These are phyloP conservation scores for Leccinum ochraceum DNA, from an alignment of 768 basidiomycete species.

Conservation along the genomic window DNA sequence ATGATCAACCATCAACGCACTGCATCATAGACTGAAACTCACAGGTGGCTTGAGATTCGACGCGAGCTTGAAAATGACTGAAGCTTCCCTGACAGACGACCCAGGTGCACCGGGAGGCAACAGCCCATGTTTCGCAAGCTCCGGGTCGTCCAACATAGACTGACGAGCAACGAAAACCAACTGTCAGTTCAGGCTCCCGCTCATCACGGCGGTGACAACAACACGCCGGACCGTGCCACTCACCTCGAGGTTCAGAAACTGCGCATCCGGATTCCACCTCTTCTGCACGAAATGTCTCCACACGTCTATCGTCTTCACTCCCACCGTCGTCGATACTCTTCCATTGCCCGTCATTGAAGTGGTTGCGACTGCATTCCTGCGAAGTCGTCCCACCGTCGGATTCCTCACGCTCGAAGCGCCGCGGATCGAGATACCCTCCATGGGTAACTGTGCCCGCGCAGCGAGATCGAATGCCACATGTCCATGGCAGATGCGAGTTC, in stretches of 20 bases:
- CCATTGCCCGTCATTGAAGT: slow-evolving; percentile 13
- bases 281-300: slow-evolving; percentile 76
- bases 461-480: slow-evolving; percentile 38
- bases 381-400: slow-evolving; percentile 50
- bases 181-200: slow-evolving; percentile 1
- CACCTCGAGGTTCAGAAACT: slow-evolving; percentile 83
- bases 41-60: slow-evolving; percentile 76
- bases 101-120: slow-evolving; percentile 68
- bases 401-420: slow-evolving; percentile 55
- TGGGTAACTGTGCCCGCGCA: slow-evolving; percentile 41
- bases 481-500: slow-evolving; percentile 22
- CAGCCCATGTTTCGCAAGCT: slow-evolving; percentile 71
- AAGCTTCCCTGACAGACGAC: slow-evolving; percentile 63
- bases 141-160: slow-evolving; percentile 78
- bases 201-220: neutral
- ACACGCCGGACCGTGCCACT: slow-evolving; percentile 28
- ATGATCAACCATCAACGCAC: neutral
- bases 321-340: slow-evolving; percentile 22
- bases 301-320: slow-evolving; percentile 53
- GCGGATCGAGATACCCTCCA: slow-evolving; percentile 62
- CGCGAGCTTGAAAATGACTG: slow-evolving; percentile 89
- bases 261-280: slow-evolving; percentile 68
- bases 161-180: slow-evolving; percentile 32
- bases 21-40: slow-evolving; percentile 15
- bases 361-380: slow-evolving; percentile 56